Base-by-base conservation (phyloP, 1,284 basidiomycete genomes). In the Acaromyces ingoldii region DNA sequence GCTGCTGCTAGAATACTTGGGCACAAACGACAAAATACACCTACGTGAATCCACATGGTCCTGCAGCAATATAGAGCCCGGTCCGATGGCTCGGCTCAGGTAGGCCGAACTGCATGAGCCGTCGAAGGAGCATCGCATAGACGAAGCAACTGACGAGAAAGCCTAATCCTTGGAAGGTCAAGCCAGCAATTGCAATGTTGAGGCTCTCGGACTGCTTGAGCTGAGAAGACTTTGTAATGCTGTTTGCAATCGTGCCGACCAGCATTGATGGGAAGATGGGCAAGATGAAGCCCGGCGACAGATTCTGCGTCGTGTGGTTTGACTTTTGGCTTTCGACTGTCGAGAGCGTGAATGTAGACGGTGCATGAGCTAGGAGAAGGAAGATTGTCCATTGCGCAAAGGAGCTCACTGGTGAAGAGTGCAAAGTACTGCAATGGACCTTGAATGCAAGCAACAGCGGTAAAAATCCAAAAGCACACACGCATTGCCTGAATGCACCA, bases 191-290 rank as follows among this genome's bases (percentile, higher is more conserved):
- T 28, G 34, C 26, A 17, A 46, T 22, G 3, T 46, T 37, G 17
- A 33, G 11, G 15, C 28, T 34, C 17, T n/a, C 19, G 17, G 11
- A 21, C 34, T 17, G 25, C 22, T 19, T 22, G 22, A 9, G 17
- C 28, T 25, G 19, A 25, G n/a, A 15, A 25, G 13, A 51, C 39
- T 51, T 33, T 34, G 43, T 45, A n/a, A 64, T 44, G 4, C 33
- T 17, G 0, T 36, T 28, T 0, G 62, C 59, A 6, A 62, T 45
- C 2, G 40, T 51, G 7, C 62, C 59, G 21, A 51, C 58, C 11
- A 64, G 60, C 62, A 64, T 64, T n/a, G 52, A 49, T 6, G 59
- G 62, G 30, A 64, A 64, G 37, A 62, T 55, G 6, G 62, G 62
- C 11, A 64, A 34, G 4, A 62, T 53, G 55, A 55, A 61, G 2